Conservation (phyloP, 2,329 filamentous ascomycete species). For the Amauroascus verrucosus region DNA sequence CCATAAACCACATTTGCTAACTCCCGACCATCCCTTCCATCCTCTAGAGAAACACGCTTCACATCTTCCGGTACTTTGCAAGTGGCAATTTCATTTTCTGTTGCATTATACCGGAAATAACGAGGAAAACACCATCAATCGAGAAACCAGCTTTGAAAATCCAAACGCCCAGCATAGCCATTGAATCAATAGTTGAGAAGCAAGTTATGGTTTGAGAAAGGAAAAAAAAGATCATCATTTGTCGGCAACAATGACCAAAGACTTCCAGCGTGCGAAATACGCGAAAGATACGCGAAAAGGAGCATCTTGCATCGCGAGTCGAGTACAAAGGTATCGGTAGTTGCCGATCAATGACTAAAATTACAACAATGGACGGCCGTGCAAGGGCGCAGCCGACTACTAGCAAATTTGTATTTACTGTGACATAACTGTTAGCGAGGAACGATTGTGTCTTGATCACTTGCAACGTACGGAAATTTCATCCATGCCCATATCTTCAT, state of each 20-base stretch:
- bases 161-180: not conserved
- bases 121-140: no score
- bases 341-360: not conserved
- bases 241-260: not conserved
- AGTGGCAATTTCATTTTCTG: not conserved
- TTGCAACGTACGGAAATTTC: constrained; percentile 42
- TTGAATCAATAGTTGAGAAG: not conserved
- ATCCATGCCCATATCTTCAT: constrained; percentile 46
- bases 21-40: not conserved
- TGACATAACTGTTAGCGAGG: not conserved
- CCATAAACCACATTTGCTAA: not conserved
- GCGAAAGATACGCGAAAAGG: not conserved
- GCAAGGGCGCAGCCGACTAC: not conserved
- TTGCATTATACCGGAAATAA: not conserved
- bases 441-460: constrained; percentile 10
- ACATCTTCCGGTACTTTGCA: not conserved
- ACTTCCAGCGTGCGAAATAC: not conserved
- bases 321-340: not conserved
- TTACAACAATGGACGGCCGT: not conserved
- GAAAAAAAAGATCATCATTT: not conserved
- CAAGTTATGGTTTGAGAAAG: not conserved
- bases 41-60: not conserved
- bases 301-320: not conserved
- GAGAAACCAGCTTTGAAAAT: not conserved
- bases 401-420: constrained; percentile 2